These are phyloP conservation scores for Ceriops tagal DNA, from an alignment of 345 rosid species.

Conservation along the genomic window DNA sequence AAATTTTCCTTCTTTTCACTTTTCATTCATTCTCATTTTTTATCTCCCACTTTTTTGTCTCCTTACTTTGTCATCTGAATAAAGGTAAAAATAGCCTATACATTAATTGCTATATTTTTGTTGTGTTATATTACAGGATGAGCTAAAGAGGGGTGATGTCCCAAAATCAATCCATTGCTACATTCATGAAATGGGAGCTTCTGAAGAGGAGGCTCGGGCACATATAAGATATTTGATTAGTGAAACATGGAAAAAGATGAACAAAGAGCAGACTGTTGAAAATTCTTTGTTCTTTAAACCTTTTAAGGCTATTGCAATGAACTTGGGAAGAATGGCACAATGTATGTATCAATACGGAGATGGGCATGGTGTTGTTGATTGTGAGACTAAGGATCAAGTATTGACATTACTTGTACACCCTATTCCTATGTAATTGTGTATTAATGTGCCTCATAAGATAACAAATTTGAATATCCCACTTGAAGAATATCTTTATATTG, in stretches of 20 bases:
- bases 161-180: slow-evolving; percentile 24
- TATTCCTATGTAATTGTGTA: too few species aligned
- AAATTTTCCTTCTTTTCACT: neutral
- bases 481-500: too few species aligned
- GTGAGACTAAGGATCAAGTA: neutral
- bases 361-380: slow-evolving; percentile 10
- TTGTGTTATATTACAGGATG: slow-evolving; percentile 16
- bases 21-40: too few species aligned
- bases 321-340: slow-evolving; percentile 7
- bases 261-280: neutral
- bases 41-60: too few species aligned
- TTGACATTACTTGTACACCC: slow-evolving; percentile 5
- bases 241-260: slow-evolving; percentile 26
- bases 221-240: slow-evolving; percentile 25
- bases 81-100: too few species aligned
- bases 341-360: slow-evolving; percentile 12
- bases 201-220: slow-evolving; percentile 25
- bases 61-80: too few species aligned
- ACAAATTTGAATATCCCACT: too few species aligned
- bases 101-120: neutral
- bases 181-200: slow-evolving; percentile 19
- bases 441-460: too few species aligned
- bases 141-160: slow-evolving; percentile 31
- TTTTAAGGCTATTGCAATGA: neutral
- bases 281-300: neutral